These are phyloP conservation scores for Tetraselmis chui DNA, from an alignment of 139 green algal species.

Conservation along the genomic window DNA sequence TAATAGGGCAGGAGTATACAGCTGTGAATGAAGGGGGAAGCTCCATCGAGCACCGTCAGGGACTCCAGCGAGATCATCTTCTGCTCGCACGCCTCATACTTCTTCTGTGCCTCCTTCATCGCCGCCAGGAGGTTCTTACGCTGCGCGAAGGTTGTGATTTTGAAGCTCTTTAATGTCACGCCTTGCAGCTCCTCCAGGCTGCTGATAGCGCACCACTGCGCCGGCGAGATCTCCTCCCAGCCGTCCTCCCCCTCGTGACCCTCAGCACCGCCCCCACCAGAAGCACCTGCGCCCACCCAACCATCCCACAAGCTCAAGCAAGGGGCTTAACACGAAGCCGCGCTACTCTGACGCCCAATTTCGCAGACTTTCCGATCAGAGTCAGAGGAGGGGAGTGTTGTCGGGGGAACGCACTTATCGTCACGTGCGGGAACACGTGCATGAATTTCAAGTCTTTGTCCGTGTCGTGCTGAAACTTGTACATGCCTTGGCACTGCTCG, in stretches of 20 bases:
- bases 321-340: too few species aligned
- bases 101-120: neutral
- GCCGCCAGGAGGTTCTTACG: neutral
- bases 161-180: neutral
- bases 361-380: too few species aligned
- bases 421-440: conserved; percentile 31
- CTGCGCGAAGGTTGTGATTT: conserved; percentile 3
- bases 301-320: too few species aligned
- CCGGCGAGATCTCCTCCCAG: neutral
- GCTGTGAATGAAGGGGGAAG: too few species aligned
- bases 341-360: too few species aligned
- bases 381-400: neutral
- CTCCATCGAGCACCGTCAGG: neutral
- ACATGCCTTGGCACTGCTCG: conserved; percentile 9
- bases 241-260: conserved; percentile 4
- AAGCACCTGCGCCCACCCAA: neutral
- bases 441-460: conserved; percentile 36
- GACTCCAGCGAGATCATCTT: neutral
- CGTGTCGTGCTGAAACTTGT: conserved; percentile 37
- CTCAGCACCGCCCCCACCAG: neutral
- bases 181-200: conserved; percentile 4
- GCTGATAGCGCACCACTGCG: neutral
- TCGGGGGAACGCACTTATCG: neutral
- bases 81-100: conserved; percentile 4
- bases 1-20: too few species aligned